phyloP scores from a whole-genome alignment of 805 yeast species.

The Schwanniomyces sp. region DNA sequence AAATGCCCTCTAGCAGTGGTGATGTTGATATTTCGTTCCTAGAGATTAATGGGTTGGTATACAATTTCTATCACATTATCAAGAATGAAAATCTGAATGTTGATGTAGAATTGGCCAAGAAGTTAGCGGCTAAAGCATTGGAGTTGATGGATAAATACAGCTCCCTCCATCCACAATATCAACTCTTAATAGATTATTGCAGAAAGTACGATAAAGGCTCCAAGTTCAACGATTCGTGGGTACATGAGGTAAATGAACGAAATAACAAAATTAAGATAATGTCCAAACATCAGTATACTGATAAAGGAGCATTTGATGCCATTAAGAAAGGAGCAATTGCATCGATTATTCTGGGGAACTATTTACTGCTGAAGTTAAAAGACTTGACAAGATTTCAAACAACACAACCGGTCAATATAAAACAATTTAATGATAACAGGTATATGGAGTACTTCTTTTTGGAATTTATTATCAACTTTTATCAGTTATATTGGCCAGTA shows the following conservation, averaged over 20 bases:
- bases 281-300: background rate
- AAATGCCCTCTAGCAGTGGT: background rate
- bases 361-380: constrained; percentile 1
- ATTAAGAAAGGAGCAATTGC: constrained; percentile 6
- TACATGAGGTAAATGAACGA: background rate
- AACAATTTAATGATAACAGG: constrained; percentile 19
- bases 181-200: constrained; percentile 7
- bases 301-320: background rate
- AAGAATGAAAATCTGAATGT: background rate
- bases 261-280: constrained; percentile 2
- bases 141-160: constrained; percentile 23
- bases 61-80: constrained; percentile 4
- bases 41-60: constrained; percentile 9
- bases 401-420: constrained; percentile 21
- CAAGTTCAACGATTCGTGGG: constrained; percentile 11
- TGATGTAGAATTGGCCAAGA: background rate
- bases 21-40: constrained; percentile 8
- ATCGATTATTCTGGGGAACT: constrained; percentile 16
- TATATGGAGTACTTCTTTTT: constrained; percentile 29
- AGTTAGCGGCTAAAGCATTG: constrained; percentile 8
- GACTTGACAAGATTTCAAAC: constrained; percentile 1
- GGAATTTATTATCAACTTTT: constrained; percentile 20
- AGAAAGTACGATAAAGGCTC: constrained; percentile 1
- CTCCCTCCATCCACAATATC: constrained; percentile 18
- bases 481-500: constrained; percentile 22